phyloP scores from a whole-genome alignment of 441 rosid species.

The Raphanus hybrid region DNA sequence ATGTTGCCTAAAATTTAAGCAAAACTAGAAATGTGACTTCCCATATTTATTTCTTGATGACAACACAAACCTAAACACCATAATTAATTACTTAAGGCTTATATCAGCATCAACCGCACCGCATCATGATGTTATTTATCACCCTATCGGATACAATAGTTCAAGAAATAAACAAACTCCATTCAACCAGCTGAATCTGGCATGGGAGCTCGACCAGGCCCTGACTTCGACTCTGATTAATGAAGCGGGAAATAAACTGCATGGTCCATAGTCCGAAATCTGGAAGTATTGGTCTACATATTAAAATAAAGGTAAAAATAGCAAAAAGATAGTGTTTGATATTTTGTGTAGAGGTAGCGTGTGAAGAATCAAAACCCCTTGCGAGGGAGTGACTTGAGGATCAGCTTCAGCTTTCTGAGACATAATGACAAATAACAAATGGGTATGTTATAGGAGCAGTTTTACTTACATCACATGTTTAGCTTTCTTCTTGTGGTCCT shows the following conservation, averaged over 20 bases:
- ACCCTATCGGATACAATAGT: slow-evolving; percentile 10
- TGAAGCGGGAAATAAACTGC: neutral
- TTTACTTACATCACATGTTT: slow-evolving; percentile 45
- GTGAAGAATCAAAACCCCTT: slow-evolving; percentile 46
- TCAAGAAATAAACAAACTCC: neutral
- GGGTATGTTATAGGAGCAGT: slow-evolving; percentile 37
- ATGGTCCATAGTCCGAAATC: slow-evolving; percentile 2
- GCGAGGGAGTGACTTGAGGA: slow-evolving; percentile 44
- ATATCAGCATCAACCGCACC: slow-evolving; percentile 11
- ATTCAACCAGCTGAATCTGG: slow-evolving; percentile 1
- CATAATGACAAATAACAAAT: slow-evolving; percentile 47
- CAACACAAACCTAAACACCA: slow-evolving; percentile 35
- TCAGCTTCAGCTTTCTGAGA: slow-evolving; percentile 45
- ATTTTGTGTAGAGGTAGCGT: slow-evolving; percentile 42
- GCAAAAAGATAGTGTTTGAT: slow-evolving; percentile 36
- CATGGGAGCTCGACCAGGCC: neutral
- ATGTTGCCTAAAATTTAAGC: slow-evolving; percentile 43
- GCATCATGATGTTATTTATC: slow-evolving; percentile 7
- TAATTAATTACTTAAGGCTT: slow-evolving; percentile 25
- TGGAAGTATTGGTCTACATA: neutral
- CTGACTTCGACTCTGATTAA: neutral
- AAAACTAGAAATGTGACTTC: slow-evolving; percentile 38
- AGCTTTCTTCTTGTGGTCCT: slow-evolving; percentile 43
- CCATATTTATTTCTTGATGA: slow-evolving; percentile 34
- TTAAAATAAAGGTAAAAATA: slow-evolving; percentile 2